phyloP scores from a whole-genome alignment of 768 basidiomycete genomes.

The Kwoniella pini region DNA sequence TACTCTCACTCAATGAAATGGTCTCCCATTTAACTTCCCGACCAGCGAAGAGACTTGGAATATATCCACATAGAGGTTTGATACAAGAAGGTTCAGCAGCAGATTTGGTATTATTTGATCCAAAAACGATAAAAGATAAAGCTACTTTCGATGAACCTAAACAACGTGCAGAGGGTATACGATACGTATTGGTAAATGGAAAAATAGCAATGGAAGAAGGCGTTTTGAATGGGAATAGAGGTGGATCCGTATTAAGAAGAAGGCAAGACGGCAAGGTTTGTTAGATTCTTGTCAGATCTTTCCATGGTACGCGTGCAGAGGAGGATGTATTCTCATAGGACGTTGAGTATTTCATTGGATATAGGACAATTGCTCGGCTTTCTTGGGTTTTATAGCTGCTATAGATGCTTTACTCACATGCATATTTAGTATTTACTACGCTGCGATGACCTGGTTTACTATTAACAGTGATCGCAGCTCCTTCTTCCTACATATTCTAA shows the following conservation, averaged over 20 bases:
- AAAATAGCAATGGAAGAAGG: constrained; percentile 45
- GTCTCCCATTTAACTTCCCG: constrained; percentile 50
- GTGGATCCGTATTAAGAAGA: constrained; percentile 37
- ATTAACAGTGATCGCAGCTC: no score
- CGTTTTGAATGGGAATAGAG: constrained; percentile 28
- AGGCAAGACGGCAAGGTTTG: constrained; percentile 28
- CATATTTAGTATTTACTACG: not conserved
- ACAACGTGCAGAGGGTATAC: constrained; percentile 35
- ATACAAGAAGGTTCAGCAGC: constrained; percentile 42
- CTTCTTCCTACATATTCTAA: no score
- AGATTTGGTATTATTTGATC: constrained; percentile 51
- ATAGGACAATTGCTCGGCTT: not conserved
- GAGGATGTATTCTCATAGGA: no score
- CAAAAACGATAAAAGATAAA: constrained; percentile 36
- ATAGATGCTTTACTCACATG: not conserved
- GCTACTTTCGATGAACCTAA: constrained; percentile 46
- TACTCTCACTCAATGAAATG: constrained; percentile 39
- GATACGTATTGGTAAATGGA: constrained; percentile 51
- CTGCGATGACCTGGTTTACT: no score
- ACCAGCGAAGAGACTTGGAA: constrained; percentile 45
- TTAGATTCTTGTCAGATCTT: no score
- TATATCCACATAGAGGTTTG: constrained; percentile 45
- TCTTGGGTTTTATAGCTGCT: not conserved
- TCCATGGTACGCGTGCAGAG: no score
- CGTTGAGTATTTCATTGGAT: no score